Base-by-base conservation (phyloP, 441 rosid species). In the Adansonia rubrostipa region DNA sequence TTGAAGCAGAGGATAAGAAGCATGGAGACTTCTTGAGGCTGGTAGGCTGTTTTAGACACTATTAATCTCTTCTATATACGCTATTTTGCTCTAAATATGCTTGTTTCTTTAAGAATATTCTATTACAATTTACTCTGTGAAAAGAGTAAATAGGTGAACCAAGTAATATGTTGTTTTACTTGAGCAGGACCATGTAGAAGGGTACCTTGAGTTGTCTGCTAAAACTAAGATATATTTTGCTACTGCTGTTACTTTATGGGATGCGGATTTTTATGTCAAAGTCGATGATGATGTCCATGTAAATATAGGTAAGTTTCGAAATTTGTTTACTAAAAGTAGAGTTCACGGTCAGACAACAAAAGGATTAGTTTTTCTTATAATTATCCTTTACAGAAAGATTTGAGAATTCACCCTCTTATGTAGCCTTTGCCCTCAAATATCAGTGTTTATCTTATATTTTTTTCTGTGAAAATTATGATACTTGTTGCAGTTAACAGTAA, bases 221-320 rank as follows among this genome's bases (percentile, higher is more conserved):
- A 94, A 96, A 89, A 94, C 97, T 4, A 96, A 92, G 89, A 93
- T 81, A 71, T 96, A 93, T 81, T 96, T 96, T 80, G 94, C 98
- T 54, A 90, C 98, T 13, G 98, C 98, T 5, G 92, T 87, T 78
- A 61, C 95, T 53, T 72, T 84, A 82, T 96, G 98, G 97, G 97
- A 94, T 85, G 98, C 98, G 51, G 98, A 96, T 79, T 94, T 93
- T 83, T 96, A 93, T 77, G 95, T 94, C 79, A 96, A 96, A 89
- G 98, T 94, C 62, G 99, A 96, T 75, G 99, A 96, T 78, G 98
- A 96, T 81, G 98, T 96, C 76, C 98, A 96, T 81, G 97, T 96
- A 82, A 96, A 96, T 84, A 90, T 96, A 80, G 99, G 98, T 91
- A 82, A 64, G 17, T 74, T 62, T 50, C 14, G 62, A 19, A 6